Conservation (phyloP, 2,329 filamentous ascomycete species). For the Fusarium sp. region DNA sequence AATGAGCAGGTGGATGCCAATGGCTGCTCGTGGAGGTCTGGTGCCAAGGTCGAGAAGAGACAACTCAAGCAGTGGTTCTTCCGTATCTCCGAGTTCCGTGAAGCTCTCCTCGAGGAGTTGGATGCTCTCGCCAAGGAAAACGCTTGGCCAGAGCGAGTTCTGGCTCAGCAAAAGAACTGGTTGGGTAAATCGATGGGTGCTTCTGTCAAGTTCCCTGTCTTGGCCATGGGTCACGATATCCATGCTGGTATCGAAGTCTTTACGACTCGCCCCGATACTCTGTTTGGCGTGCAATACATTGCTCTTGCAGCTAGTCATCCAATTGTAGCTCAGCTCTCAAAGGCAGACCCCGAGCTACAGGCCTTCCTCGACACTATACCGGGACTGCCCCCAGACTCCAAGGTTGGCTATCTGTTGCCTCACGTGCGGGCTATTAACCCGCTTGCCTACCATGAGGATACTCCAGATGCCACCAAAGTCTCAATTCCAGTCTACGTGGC, state of each 20-base stretch:
- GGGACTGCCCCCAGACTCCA: slow-evolving; percentile 66
- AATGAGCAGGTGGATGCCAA: slow-evolving; percentile 94
- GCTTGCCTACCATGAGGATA: slow-evolving; percentile 66
- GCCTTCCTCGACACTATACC: slow-evolving; percentile 76
- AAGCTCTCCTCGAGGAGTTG: slow-evolving; percentile 78
- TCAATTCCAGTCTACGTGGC: slow-evolving; percentile 83
- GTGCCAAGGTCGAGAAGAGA: slow-evolving; percentile 83
- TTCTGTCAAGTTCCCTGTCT: slow-evolving; percentile 76
- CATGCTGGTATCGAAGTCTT: slow-evolving; percentile 75
- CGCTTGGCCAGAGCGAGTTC: slow-evolving; percentile 84
- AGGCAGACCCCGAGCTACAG: slow-evolving; percentile 70
- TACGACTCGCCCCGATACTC: slow-evolving; percentile 86
- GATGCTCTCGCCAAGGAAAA: slow-evolving; percentile 71
- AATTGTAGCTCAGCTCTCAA: slow-evolving; percentile 71
- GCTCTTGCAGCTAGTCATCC: slow-evolving; percentile 81
- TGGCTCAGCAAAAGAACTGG: slow-evolving; percentile 90
- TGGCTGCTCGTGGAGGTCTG: slow-evolving; percentile 88
- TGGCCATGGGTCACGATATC: slow-evolving; percentile 55
- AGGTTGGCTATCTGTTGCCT: slow-evolving; percentile 76
- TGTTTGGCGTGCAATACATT: slow-evolving; percentile 89
- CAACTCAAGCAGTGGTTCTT: slow-evolving; percentile 92
- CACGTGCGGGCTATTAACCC: slow-evolving; percentile 74
- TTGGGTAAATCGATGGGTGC: slow-evolving; percentile 83
- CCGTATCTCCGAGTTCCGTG: slow-evolving; percentile 82
- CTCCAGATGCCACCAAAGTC: slow-evolving; percentile 63